Evolutionary conservation across 1,139 yeast species (phyloP).

Genomic region (Diutina mesorugosa): DNA sequence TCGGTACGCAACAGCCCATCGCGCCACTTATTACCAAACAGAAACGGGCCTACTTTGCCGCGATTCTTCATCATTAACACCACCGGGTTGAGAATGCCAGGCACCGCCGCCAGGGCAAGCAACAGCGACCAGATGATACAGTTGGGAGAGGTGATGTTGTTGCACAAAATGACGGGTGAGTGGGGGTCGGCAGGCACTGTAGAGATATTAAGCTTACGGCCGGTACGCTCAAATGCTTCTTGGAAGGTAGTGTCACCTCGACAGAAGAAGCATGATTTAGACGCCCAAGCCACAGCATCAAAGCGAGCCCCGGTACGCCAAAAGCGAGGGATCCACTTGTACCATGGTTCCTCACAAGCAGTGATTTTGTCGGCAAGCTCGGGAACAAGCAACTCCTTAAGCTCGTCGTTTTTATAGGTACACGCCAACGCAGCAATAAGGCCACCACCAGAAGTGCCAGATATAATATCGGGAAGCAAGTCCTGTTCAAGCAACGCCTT

Average conservation of each 20-base stretch:
- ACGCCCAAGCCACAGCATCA: slow-evolving; percentile 67
- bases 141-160: slow-evolving; percentile 65
- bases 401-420: slow-evolving; percentile 58
- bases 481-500: slow-evolving; percentile 60
- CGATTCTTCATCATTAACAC: slow-evolving; percentile 62
- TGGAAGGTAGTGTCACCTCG: slow-evolving; percentile 59
- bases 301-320: slow-evolving; percentile 70
- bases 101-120: slow-evolving; percentile 72
- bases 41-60: slow-evolving; percentile 43
- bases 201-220: slow-evolving; percentile 56
- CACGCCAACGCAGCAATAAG: slow-evolving; percentile 66
- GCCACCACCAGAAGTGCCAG: slow-evolving; percentile 81
- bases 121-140: slow-evolving; percentile 76
- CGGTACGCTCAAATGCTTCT: slow-evolving; percentile 58
- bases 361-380: slow-evolving; percentile 53
- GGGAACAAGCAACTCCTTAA: slow-evolving; percentile 43
- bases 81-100: slow-evolving; percentile 75
- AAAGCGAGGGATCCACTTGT: slow-evolving; percentile 50
- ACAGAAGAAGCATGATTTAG: slow-evolving; percentile 57
- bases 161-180: slow-evolving; percentile 70
- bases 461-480: slow-evolving; percentile 52
- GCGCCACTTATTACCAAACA: slow-evolving; percentile 64
- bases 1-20: slow-evolving; percentile 68
- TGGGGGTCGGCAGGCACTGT: slow-evolving; percentile 79
- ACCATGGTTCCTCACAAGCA: slow-evolving; percentile 59